Conservation (phyloP, 108 stramenopile genomes). For the Cyclotella kingstonii region DNA sequence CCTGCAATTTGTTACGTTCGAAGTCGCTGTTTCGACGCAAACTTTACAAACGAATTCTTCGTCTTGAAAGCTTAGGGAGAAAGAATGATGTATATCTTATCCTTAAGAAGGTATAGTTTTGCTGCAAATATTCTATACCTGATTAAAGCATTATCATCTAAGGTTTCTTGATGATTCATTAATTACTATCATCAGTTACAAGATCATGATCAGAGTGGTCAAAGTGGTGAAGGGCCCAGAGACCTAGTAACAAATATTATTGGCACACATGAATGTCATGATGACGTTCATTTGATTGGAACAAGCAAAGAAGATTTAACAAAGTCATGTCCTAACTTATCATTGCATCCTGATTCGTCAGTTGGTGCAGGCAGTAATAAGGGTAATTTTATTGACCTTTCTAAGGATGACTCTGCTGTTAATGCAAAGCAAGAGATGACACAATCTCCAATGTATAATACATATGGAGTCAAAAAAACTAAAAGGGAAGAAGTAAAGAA, state of each 20-base stretch:
- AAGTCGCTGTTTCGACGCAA: neutral
- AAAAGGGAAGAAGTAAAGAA: too few relatives aligned
- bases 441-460: too few relatives aligned
- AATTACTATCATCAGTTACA: neutral
- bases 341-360: too few relatives aligned
- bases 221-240: neutral
- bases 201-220: conserved; percentile 1
- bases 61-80: neutral
- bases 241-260: neutral
- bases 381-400: too few relatives aligned
- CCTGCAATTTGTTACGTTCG: neutral
- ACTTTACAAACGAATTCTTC: neutral
- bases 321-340: too few relatives aligned
- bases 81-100: neutral
- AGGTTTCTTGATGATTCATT: too few relatives aligned
- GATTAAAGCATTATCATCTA: neutral
- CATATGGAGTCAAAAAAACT: too few relatives aligned
- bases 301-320: too few relatives aligned
- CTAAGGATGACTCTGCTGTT: too few relatives aligned
- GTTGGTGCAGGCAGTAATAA: too few relatives aligned
- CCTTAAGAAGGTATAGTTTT: neutral
- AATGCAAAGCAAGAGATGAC: too few relatives aligned
- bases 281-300: neutral
- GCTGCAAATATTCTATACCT: neutral
- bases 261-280: neutral